These are phyloP conservation scores for Coniferiporia weirii DNA, from an alignment of 1,284 basidiomycete species.

Conservation along the genomic window DNA sequence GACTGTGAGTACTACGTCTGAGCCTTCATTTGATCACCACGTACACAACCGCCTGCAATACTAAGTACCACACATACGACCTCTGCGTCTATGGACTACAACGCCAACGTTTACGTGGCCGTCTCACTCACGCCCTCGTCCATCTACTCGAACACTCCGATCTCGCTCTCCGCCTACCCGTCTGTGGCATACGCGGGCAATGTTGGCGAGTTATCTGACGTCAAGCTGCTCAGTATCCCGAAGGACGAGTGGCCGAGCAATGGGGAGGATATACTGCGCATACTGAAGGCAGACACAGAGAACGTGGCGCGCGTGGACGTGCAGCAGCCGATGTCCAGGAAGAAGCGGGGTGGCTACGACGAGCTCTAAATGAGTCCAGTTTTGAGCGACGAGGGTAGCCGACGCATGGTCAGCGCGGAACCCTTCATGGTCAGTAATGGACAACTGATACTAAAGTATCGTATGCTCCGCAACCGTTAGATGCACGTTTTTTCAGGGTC, in stretches of 20 bases:
- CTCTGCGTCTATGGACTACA: conserved; percentile 20
- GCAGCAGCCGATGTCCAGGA: conserved; percentile 25
- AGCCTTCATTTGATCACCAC: too few species aligned
- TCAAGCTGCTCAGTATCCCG: conserved; percentile 30
- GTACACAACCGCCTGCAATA: too few species aligned
- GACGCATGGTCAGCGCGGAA: too few species aligned
- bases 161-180: conserved; percentile 23
- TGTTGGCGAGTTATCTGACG: conserved; percentile 27
- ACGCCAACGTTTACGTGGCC: conserved; percentile 26
- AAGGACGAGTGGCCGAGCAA: conserved; percentile 24
- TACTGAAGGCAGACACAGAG: conserved; percentile 20
- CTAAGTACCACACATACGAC: too few species aligned
- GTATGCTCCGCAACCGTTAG: too few species aligned
- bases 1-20: too few species aligned
- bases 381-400: not conserved
- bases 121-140: conserved; percentile 26
- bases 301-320: conserved; percentile 29
- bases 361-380: not conserved
- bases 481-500: too few species aligned
- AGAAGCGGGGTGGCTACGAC: conserved; percentile 22
- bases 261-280: conserved; percentile 21
- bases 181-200: conserved; percentile 25
- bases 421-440: too few species aligned
- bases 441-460: too few species aligned
- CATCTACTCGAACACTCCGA: conserved; percentile 22